phyloP scores from a whole-genome alignment of 2,329 filamentous ascomycete genomes.

The Fusarium sacchari region DNA sequence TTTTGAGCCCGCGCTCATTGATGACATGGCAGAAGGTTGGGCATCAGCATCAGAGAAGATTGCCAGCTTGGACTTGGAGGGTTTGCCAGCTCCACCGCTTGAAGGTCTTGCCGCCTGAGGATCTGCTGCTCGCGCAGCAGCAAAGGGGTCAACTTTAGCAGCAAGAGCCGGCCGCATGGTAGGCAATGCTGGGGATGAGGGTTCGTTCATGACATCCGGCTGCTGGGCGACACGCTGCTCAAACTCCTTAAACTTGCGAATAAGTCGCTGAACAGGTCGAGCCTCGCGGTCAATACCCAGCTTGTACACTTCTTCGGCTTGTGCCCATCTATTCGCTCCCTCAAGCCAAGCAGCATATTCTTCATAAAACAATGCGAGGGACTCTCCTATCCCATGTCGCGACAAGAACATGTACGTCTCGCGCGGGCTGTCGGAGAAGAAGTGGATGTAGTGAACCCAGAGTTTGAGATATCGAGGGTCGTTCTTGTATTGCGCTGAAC shows the following conservation, averaged over 20 bases:
- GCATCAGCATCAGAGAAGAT: constrained; percentile 87
- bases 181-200: constrained; percentile 87
- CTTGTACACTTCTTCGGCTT: constrained; percentile 94
- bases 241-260: constrained; percentile 94
- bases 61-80: constrained; percentile 81
- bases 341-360: constrained; percentile 97
- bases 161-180: constrained; percentile 84
- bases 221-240: constrained; percentile 78
- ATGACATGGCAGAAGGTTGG: constrained; percentile 65
- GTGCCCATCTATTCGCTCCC: constrained; percentile 81
- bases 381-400: constrained; percentile 86
- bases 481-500: constrained; percentile 89
- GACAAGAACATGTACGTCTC: constrained; percentile 94
- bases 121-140: constrained; percentile 63
- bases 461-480: constrained; percentile 92
- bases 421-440: constrained; percentile 92
- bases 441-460: constrained; percentile 92
- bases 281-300: constrained; percentile 91
- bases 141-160: constrained; percentile 87
- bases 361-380: constrained; percentile 92
- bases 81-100: constrained; percentile 65
- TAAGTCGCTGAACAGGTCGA: constrained; percentile 79
- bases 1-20: constrained; percentile 65
- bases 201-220: constrained; percentile 70
- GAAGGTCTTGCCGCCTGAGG: constrained; percentile 71